Conservation (phyloP, 2,329 filamentous ascomycete genomes). For the Venturia nashicola region DNA sequence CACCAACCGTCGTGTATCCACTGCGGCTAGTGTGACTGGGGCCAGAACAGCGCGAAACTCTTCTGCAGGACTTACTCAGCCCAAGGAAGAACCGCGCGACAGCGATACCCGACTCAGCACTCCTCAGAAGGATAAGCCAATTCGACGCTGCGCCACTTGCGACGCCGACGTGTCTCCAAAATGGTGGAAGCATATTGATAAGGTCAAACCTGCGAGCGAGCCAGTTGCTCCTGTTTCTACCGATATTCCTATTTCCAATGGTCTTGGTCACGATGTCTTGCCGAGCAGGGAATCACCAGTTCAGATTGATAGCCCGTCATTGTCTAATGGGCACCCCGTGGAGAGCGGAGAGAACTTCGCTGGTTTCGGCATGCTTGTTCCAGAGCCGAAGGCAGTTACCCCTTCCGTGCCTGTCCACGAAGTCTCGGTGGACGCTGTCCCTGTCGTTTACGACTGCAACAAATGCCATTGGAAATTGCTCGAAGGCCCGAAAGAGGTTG, state of each 20-base stretch:
- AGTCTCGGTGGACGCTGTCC: constrained; percentile 10
- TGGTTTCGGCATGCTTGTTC: constrained; percentile 12
- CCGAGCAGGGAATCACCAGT: not conserved
- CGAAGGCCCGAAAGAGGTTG: constrained; percentile 18
- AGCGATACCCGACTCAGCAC: constrained; percentile 16
- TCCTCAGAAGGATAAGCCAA: constrained; percentile 13
- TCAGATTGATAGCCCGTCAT: not conserved
- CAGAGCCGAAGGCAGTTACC: constrained; percentile 17
- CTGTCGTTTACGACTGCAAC: constrained; percentile 30
- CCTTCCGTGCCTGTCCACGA: constrained; percentile 10
- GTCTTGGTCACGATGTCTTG: not conserved
- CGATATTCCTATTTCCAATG: not conserved
- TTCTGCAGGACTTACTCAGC: constrained; percentile 20
- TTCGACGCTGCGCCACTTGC: constrained; percentile 31
- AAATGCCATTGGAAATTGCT: constrained; percentile 36
- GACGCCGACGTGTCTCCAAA: constrained; percentile 57
- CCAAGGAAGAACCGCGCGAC: constrained; percentile 24
- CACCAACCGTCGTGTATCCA: constrained; percentile 29
- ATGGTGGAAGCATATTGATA: constrained; percentile 30
- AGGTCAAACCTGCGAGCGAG: constrained; percentile 14
- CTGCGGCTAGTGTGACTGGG: constrained; percentile 20
- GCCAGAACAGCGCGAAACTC: constrained; percentile 18
- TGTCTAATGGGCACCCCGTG: constrained; percentile 1
- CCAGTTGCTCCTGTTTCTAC: not conserved
- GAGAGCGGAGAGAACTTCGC: not conserved